A percentile compares a stretch with the other conserved stretches of the same genome.
Evolutionary conservation across 2,329 filamentous ascomycete genomes (phyloP).

Genomic region (Leptodontidium sp.): DNA sequence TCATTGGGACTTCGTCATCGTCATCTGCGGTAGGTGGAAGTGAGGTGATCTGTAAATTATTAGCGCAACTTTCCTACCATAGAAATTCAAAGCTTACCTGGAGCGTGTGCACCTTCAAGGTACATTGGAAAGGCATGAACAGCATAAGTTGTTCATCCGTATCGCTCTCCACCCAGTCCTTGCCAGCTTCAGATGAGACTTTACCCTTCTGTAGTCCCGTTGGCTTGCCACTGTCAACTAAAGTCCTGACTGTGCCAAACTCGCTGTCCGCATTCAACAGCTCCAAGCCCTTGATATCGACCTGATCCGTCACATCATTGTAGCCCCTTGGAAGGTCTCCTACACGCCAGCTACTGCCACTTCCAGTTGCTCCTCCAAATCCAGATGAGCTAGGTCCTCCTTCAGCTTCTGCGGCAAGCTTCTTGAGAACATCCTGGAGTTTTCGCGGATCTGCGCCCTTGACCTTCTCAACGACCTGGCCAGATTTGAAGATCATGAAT

Average conservation of each 20-base stretch:
- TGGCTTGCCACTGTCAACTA: constrained; percentile 78
- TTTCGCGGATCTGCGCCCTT: constrained; percentile 76
- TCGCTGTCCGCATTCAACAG: constrained; percentile 86
- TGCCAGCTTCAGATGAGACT: constrained; percentile 54
- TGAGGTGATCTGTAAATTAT: constrained; percentile 76
- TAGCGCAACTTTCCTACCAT: not conserved
- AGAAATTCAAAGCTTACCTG: constrained; percentile 57
- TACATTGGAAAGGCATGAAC: constrained; percentile 87
- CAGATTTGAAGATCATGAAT: constrained; percentile 87
- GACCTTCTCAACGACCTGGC: constrained; percentile 71
- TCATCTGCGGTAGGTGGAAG: constrained; percentile 67
- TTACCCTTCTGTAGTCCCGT: constrained; percentile 67
- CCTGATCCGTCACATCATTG: constrained; percentile 80
- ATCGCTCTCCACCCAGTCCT: constrained; percentile 95
- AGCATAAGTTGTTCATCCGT: constrained; percentile 97
- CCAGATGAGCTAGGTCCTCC: constrained; percentile 47
- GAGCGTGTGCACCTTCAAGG: constrained; percentile 86
- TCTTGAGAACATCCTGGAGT: constrained; percentile 75
- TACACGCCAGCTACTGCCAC: constrained; percentile 72
- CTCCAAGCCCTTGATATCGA: constrained; percentile 83
- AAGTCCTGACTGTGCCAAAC: constrained; percentile 73
- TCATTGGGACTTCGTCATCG: constrained; percentile 78
- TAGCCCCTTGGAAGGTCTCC: constrained; percentile 82
- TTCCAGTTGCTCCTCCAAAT: constrained; percentile 46
- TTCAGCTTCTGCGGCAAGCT: constrained; percentile 71